Base-by-base conservation (phyloP, 2,329 filamentous ascomycete genomes). In the Scorias spongiosa region DNA sequence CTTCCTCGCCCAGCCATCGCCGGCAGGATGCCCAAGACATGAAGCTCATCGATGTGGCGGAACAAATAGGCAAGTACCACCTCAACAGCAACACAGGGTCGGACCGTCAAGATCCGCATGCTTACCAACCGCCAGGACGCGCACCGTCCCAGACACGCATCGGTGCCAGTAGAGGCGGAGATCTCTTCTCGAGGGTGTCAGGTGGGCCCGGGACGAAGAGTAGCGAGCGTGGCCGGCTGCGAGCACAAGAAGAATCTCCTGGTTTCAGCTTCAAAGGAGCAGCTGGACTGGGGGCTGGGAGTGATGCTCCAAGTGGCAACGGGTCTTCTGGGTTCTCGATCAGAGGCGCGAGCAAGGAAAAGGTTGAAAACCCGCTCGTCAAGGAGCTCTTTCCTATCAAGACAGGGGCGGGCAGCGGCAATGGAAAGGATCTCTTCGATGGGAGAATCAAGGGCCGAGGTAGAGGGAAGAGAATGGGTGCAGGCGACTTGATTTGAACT, bases 1-100 rank as follows among this genome's bases (percentile, higher is more conserved):
- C 32, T 9, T 63, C 15, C 65, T 63, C 48, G 65, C 61, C 59
- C 49, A 65, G 66, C 42, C 66, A 71, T 49, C 63, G 63, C 28
- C 62, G 67, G 17, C 63, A 62, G 30, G 64, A 66, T 41, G 66
- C 66, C 3, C 55, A 62, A 17, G 66, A 68, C 28, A 44, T 56
- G 34, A 49, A 50, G 37, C 47, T 47, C 5, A 49, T 54, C 20
- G 49, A 55, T 26, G 50, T 57, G 29, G 47, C 48, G 6, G 44
- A 45, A 18, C 50, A 47, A 15, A 51, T 57, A 37, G 48, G 55
- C 44, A 48, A 50, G 49, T 58, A 51, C 40, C 46, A 41, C 28
- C 41, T 57, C 47, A 48, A 55, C 46, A 46, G 50, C 40, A 29
- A 46, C 26, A 20, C 44, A 41, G 46, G 46, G n/a, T 17, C 14